phyloP scores from a whole-genome alignment of 495 filamentous ascomycete species.

The Neurospora pannonica region DNA sequence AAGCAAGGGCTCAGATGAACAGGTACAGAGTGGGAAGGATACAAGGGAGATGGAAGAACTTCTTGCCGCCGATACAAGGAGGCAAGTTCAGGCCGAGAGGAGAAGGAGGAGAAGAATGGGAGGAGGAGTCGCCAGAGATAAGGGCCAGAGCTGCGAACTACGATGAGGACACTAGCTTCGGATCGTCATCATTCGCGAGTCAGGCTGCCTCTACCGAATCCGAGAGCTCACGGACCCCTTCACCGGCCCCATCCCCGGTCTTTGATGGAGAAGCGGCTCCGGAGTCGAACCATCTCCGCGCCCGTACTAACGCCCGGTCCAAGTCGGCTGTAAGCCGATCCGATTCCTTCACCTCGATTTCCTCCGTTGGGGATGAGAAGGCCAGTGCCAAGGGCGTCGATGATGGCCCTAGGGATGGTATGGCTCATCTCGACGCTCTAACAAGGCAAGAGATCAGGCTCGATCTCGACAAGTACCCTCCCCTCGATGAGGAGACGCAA shows the following conservation, averaged over 20 bases:
- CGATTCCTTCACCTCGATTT: slow-evolving; percentile 29
- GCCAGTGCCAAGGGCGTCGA: slow-evolving; percentile 24
- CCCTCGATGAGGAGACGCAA: slow-evolving; percentile 67
- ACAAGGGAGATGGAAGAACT: slow-evolving; percentile 78
- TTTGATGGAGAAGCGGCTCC: slow-evolving; percentile 42
- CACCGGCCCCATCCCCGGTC: slow-evolving; percentile 46
- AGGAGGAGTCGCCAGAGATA: slow-evolving; percentile 33
- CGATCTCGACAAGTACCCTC: slow-evolving; percentile 74
- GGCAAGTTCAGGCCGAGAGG: slow-evolving; percentile 58
- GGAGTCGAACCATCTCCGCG: slow-evolving; percentile 13
- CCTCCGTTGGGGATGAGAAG: slow-evolving; percentile 34
- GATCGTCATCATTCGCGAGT: slow-evolving; percentile 15
- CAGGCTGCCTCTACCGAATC: slow-evolving; percentile 17
- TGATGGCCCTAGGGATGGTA: slow-evolving; percentile 28
- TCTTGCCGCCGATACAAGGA: slow-evolving; percentile 86
- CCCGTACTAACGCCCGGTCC: slow-evolving; percentile 18
- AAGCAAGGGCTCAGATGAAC: slow-evolving; percentile 68
- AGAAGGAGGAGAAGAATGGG: slow-evolving; percentile 27
- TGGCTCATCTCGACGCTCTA: slow-evolving; percentile 61
- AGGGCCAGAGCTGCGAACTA: slow-evolving; percentile 14
- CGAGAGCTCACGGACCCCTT: slow-evolving; percentile 35
- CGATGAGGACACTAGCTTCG: slow-evolving; percentile 4
- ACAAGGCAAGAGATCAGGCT: slow-evolving; percentile 67
- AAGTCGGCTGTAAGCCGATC: slow-evolving; percentile 17
- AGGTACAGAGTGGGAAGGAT: slow-evolving; percentile 77